Percentiles rank a stretch among this genome's conserved stretches.
These are phyloP conservation scores for Sphagnum contortum DNA, from an alignment of 225 moss, liverwort and hornwort species.

Conservation along the genomic window DNA sequence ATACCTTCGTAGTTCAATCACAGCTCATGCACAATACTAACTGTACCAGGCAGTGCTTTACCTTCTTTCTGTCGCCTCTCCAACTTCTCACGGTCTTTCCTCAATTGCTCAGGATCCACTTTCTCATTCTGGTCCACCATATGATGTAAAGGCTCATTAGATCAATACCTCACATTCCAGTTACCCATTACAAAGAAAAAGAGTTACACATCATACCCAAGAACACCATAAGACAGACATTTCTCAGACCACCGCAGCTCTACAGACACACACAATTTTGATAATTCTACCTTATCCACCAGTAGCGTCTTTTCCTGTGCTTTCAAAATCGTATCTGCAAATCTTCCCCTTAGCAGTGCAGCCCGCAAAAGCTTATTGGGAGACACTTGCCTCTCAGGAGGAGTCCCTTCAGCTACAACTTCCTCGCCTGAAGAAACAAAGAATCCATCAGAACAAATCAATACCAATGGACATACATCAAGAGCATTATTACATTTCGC, in stretches of 20 bases:
- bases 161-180: neutral
- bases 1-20: neutral
- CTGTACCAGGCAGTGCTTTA: neutral
- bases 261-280: too few species aligned
- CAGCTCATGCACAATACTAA: neutral
- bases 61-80: conserved; percentile 83
- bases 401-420: conserved; percentile 2
- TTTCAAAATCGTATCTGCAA: conserved; percentile 89
- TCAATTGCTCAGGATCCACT: conserved; percentile 70
- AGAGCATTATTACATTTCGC: too few species aligned
- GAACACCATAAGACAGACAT: too few species aligned
- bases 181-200: too few species aligned
- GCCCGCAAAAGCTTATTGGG: conserved; percentile 84
- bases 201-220: too few species aligned
- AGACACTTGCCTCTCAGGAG: conserved; percentile 72
- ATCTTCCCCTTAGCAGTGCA: conserved; percentile 82
- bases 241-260: too few species aligned
- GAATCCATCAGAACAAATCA: too few species aligned
- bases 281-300: conserved; percentile 62
- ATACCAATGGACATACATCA: too few species aligned
- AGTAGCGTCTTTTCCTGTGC: conserved; percentile 86
- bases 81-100: conserved; percentile 70
- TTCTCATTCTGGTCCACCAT: conserved; percentile 61
- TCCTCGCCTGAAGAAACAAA: too few species aligned
- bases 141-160: neutral